Base-by-base conservation (phyloP, 768 basidiomycete species). In the Tricholomella constricta region DNA sequence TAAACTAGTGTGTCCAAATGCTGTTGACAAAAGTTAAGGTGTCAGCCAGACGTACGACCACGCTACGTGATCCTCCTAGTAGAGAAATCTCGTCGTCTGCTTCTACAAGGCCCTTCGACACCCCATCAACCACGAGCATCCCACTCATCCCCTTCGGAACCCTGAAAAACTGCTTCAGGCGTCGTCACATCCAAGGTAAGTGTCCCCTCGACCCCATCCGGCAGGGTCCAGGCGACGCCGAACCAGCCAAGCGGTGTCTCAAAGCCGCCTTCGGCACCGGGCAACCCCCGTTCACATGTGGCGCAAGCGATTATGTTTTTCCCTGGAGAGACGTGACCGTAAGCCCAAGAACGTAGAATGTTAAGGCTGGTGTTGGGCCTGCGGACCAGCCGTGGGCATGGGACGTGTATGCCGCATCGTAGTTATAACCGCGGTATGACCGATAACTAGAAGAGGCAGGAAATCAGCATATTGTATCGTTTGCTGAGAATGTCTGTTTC, bases 361-460 rank as follows among this genome's bases (percentile, higher is more conserved):
- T 82, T 10, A 83, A 67, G 5, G 81, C 80, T 5, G 79, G 78
- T 0, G 83, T 84, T 0, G 83, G 79, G 0, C 82, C 83, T 0
- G 81, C 69, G 52, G 77, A 79, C 83, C 83, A 84, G 4, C 82
- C 82, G 57, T 84, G 83, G 1, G 80, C 66, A 60, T 83, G 82
- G n/a, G 78, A 80, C 7, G 80, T 83, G 63, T 83, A 84, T 0
- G 82, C 72, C 1, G 80, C 70, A 58, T 84, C 83, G 63, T 77
- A 72, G 63, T 80, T 79, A 68, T 84, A 84, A 4, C 83, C 83
- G 17, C 66, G 63, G 56, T 80, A 72, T 2, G 72, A 74, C 17
- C 83, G 80, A 57, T 83, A 83, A 23, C 81, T 79, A 45, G 15
- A 0, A 23, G 25, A 36, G 1, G 7, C n/a, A n/a, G n/a, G n/a